Percentiles rank a stretch among this genome's conserved stretches.
phyloP scores from a whole-genome alignment of 139 green algal species.

The Chlamydomonas eustigma region DNA sequence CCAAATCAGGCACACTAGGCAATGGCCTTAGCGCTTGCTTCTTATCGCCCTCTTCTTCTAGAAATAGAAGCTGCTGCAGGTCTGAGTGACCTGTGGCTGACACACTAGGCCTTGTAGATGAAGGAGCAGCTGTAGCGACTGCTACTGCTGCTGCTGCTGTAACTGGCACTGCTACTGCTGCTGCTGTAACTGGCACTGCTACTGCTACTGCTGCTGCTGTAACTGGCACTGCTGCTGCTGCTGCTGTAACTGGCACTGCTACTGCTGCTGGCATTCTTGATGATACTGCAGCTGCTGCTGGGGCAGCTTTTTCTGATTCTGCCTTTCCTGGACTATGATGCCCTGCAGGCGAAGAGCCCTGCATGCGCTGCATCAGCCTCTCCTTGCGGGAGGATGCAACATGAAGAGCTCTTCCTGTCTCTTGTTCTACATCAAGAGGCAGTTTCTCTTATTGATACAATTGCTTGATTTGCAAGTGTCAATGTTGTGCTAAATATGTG shows the following conservation, averaged over 20 bases:
- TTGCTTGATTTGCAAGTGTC: too few relatives aligned
- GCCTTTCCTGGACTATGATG: too few relatives aligned
- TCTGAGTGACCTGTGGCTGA: not conserved
- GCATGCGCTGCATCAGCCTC: too few relatives aligned
- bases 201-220: not conserved
- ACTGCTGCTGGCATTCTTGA: not conserved
- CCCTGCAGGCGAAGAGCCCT: too few relatives aligned
- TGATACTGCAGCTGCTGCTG: not conserved
- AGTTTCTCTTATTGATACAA: too few relatives aligned
- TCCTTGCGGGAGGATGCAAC: too few relatives aligned
- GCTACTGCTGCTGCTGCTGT: not conserved
- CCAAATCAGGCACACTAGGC: not conserved
- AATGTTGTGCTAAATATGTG: too few relatives aligned
- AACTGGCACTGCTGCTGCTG: not conserved
- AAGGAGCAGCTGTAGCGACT: not conserved
- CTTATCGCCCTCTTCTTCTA: too few relatives aligned
- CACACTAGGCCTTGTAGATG: not conserved
- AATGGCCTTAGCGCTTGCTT: not conserved
- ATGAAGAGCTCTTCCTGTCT: too few relatives aligned
- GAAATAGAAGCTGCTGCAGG: not conserved
- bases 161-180: slow-evolving; percentile 14
- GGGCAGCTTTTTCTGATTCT: not conserved
- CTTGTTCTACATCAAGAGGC: too few relatives aligned
- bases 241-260: not conserved
- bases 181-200: slow-evolving; percentile 1